Percentiles rank a stretch among this genome's conserved stretches.
Evolutionary conservation across 768 basidiomycete genomes (phyloP).

Genomic region (Coprinopsis marcescibilis): DNA sequence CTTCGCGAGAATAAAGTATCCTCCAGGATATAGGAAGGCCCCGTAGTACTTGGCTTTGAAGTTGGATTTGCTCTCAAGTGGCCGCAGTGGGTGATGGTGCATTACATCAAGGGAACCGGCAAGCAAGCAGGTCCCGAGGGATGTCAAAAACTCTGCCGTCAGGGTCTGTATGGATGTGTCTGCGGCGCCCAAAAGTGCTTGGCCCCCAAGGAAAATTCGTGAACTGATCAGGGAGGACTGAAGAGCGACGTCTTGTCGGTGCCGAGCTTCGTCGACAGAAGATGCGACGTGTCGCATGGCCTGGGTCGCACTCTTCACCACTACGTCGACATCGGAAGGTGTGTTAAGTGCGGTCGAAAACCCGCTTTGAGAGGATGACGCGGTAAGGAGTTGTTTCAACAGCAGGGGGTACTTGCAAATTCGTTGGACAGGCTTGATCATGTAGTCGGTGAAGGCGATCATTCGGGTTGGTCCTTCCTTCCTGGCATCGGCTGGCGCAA

Average conservation of each 20-base stretch:
- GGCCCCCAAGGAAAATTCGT: slow-evolving; percentile 42
- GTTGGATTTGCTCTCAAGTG: slow-evolving; percentile 38
- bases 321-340: slow-evolving; percentile 32
- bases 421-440: slow-evolving; percentile 96
- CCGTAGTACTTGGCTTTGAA: slow-evolving; percentile 83
- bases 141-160: slow-evolving; percentile 56
- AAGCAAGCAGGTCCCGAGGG: slow-evolving; percentile 72
- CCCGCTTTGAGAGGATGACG: slow-evolving; percentile 24
- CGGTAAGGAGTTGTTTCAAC: slow-evolving; percentile 59
- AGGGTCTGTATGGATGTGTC: slow-evolving; percentile 31
- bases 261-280: slow-evolving; percentile 77
- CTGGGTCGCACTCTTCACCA: slow-evolving; percentile 50
- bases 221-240: slow-evolving; percentile 67
- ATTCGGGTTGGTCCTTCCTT: slow-evolving; percentile 29
- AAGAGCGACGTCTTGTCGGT: slow-evolving; percentile 54
- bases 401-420: slow-evolving; percentile 95
- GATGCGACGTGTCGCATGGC: slow-evolving; percentile 74
- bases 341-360: slow-evolving; percentile 13
- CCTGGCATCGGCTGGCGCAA: slow-evolving; percentile 20
- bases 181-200: slow-evolving; percentile 14
- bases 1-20: slow-evolving; percentile 84
- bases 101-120: slow-evolving; percentile 88
- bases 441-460: slow-evolving; percentile 74
- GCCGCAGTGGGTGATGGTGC: slow-evolving; percentile 49
- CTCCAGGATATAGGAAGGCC: slow-evolving; percentile 82